Base-by-base conservation (phyloP, 768 basidiomycete species). In the Trametes maxima region DNA sequence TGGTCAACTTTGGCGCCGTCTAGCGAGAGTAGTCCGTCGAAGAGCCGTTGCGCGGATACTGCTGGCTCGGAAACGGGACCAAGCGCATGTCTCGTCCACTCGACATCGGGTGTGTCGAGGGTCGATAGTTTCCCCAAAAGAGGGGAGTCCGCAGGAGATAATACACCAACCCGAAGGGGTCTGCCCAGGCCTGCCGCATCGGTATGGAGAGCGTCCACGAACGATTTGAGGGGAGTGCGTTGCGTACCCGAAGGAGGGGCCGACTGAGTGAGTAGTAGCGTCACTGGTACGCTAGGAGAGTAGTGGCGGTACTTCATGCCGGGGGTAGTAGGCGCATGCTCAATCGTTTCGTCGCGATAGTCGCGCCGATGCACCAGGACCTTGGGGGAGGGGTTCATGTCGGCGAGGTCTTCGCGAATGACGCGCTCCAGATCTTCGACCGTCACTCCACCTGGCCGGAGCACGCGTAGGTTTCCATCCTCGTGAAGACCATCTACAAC, bases 251-350 rank as follows among this genome's bases (percentile, higher is more conserved):
- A 21, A 7, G 83, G 80, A 24, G 81, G 79, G 44, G 68, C 62
- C n/a, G 81, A 75, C 5, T 75, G 66, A 3, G 85, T 84, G 63
- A 82, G 80, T 40, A 94, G 77, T 6, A 98, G 82, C 21, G 83
- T 84, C 33, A 98, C 92, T 2, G 94, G 94, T 4, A 95, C 87
- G 1, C 88, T 78, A 2, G 97, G 97, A 22, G 95, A 90, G 73
- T 99, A 99, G 76, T 99, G 97, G 52, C 89, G 85, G 73, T 99
- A 99, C 76, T 99, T 99, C 95, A 98, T 97, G 35, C 97, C 97
- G 2, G 97, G 97, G 0, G 97, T 98, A 8, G 94, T 94, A 10
- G 97, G 97, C 0, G 87, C 83, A 40, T 79, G 78, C 72, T 94
- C 92, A 59, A 90, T 78, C n/a, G 73, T 74, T 40, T 83, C 78